phyloP scores from a whole-genome alignment of 805 yeast species.

The Saccharomycopsis selenospora region DNA sequence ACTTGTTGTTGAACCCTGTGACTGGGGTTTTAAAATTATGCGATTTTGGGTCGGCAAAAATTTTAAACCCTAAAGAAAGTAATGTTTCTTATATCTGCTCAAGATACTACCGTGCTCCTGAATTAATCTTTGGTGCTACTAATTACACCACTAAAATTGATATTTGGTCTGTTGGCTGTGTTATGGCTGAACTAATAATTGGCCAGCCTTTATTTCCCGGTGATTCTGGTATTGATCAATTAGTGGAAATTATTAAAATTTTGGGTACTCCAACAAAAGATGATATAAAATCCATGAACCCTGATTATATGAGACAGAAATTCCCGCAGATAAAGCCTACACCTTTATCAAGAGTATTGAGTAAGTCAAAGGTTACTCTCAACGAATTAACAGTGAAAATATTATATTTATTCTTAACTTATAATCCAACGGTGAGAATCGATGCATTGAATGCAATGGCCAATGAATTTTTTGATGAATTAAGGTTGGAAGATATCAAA shows the following conservation, averaged over 20 bases:
- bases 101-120: constrained; percentile 95
- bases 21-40: constrained; percentile 84
- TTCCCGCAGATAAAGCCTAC: constrained; percentile 84
- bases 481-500: constrained; percentile 28
- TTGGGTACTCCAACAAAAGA: constrained; percentile 93
- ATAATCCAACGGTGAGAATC: constrained; percentile 61
- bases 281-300: constrained; percentile 90
- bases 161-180: constrained; percentile 97
- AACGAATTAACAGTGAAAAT: constrained; percentile 38
- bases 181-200: constrained; percentile 89
- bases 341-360: constrained; percentile 37
- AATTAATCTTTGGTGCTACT: constrained; percentile 93
- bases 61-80: constrained; percentile 82
- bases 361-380: constrained; percentile 46
- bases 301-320: constrained; percentile 94
- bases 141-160: constrained; percentile 95
- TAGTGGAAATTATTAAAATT: constrained; percentile 92
- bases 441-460: constrained; percentile 48
- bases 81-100: constrained; percentile 96
- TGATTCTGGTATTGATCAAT: constrained; percentile 93
- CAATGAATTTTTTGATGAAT: constrained; percentile 49
- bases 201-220: constrained; percentile 99
- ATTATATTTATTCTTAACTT: constrained; percentile 50
- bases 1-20: constrained; percentile 77
- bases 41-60: constrained; percentile 95